These are phyloP conservation scores for Parastagonospora avenae DNA, from an alignment of 2,329 filamentous ascomycete species.

Conservation along the genomic window DNA sequence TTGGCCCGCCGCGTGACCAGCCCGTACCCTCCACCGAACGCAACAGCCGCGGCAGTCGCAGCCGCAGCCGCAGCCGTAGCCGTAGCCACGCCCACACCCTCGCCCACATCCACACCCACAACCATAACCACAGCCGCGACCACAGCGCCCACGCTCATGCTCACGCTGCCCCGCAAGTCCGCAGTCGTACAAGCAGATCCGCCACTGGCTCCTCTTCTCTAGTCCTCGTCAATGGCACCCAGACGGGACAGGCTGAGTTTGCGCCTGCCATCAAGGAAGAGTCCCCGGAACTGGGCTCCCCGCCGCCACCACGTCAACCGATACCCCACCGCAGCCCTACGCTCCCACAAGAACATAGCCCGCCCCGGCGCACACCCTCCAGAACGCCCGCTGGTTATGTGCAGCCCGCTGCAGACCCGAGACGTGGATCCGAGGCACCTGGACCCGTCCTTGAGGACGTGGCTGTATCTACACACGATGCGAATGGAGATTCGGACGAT, in stretches of 20 bases:
- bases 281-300: constrained; percentile 24
- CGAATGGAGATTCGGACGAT: neutral
- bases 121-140: no score
- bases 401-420: no score
- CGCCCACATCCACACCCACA: no score
- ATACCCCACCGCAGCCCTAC: neutral
- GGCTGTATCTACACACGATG: neutral
- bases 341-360: neutral
- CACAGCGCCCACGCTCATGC: no score
- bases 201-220: constrained; percentile 28
- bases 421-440: no score
- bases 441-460: neutral
- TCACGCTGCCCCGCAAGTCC: no score
- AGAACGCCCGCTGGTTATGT: no score
- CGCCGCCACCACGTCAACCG: constrained; percentile 4
- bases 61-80: no score
- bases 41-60: constrained; percentile 15
- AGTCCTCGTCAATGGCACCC: constrained; percentile 18
- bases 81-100: no score
- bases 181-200: constrained; percentile 13
- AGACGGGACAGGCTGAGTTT: constrained; percentile 28
- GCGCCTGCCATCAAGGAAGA: constrained; percentile 27
- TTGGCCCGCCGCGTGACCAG: constrained; percentile 26
- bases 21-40: constrained; percentile 36
- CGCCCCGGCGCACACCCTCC: neutral